phyloP scores from a whole-genome alignment of 1,139 yeast species.

The Eremothecium gossypii region DNA sequence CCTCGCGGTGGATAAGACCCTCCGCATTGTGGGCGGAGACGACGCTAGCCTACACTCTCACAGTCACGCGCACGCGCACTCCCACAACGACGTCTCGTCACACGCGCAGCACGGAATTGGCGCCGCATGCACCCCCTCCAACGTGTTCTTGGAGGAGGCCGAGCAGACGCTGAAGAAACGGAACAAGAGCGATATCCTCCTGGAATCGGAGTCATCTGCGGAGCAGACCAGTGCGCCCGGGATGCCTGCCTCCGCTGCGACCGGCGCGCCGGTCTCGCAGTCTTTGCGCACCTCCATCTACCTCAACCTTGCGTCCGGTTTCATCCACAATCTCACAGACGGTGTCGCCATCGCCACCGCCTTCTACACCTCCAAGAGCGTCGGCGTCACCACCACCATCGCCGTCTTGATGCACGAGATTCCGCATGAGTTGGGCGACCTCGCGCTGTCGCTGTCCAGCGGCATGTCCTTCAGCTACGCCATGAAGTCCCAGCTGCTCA shows the following conservation, averaged over 20 bases:
- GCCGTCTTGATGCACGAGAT: constrained; percentile 65
- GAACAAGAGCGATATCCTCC: neutral
- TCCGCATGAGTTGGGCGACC: constrained; percentile 70
- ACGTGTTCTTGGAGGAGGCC: constrained; percentile 4
- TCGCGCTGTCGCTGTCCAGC: constrained; percentile 54
- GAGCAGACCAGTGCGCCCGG: neutral
- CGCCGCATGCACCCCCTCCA: neutral
- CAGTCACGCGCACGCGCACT: constrained; percentile 28
- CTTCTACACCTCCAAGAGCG: constrained; percentile 45
- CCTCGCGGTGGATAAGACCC: constrained; percentile 45
- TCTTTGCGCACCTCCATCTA: constrained; percentile 41
- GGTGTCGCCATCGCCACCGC: constrained; percentile 63
- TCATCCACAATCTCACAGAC: constrained; percentile 61
- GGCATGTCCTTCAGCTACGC: constrained; percentile 57
- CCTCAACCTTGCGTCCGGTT: constrained; percentile 54
- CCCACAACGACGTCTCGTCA: constrained; percentile 8
- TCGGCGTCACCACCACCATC: constrained; percentile 55
- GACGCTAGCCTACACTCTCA: constrained; percentile 37
- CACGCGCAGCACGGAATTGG: constrained; percentile 6
- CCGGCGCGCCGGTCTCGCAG: neutral
- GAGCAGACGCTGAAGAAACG: neutral
- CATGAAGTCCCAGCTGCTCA: constrained; percentile 50
- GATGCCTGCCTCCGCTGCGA: neutral
- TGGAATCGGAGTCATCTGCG: neutral
- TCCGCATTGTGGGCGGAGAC: constrained; percentile 41